Evolutionary conservation across 331 rosid species (phyloP).

Genomic region (Malus hybrid): DNA sequence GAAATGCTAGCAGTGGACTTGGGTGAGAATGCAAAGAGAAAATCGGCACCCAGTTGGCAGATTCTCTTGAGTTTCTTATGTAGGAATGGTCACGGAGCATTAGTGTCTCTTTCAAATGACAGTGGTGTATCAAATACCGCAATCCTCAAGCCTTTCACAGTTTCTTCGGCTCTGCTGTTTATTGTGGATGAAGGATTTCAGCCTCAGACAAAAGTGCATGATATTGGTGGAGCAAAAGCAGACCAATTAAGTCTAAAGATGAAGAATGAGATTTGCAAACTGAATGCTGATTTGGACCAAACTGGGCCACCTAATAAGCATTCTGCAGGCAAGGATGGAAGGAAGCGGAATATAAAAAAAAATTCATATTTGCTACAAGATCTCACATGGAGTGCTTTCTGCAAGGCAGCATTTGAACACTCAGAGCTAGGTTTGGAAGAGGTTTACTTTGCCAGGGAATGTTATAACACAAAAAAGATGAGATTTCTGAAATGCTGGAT

Average conservation of each 20-base stretch:
- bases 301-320: conserved; percentile 12
- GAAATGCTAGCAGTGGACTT: conserved; percentile 47
- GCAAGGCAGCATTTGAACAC: conserved; percentile 36
- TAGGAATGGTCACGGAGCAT: conserved; percentile 56
- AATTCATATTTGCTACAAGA: conserved; percentile 18
- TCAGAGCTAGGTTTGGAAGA: conserved; percentile 42
- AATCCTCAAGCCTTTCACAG: conserved; percentile 64
- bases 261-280: conserved; percentile 7
- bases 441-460: conserved; percentile 39
- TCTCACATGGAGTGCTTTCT: conserved; percentile 58
- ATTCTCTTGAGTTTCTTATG: conserved; percentile 55
- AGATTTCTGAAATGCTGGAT: conserved; percentile 82
- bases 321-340: conserved; percentile 15
- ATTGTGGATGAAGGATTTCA: conserved; percentile 25
- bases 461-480: conserved; percentile 44
- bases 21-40: conserved; percentile 26
- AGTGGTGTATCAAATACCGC: conserved; percentile 31
- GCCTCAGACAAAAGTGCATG: conserved; percentile 7
- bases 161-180: conserved; percentile 59
- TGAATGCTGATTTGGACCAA: conserved; percentile 8
- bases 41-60: conserved; percentile 55
- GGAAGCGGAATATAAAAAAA: conserved; percentile 25
- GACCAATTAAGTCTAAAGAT: conserved; percentile 8
- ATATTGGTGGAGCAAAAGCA: conserved; percentile 17
- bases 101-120: conserved; percentile 45